Evolutionary conservation across 768 basidiomycete genomes (phyloP).

Genomic region (Lepiota venenata): DNA sequence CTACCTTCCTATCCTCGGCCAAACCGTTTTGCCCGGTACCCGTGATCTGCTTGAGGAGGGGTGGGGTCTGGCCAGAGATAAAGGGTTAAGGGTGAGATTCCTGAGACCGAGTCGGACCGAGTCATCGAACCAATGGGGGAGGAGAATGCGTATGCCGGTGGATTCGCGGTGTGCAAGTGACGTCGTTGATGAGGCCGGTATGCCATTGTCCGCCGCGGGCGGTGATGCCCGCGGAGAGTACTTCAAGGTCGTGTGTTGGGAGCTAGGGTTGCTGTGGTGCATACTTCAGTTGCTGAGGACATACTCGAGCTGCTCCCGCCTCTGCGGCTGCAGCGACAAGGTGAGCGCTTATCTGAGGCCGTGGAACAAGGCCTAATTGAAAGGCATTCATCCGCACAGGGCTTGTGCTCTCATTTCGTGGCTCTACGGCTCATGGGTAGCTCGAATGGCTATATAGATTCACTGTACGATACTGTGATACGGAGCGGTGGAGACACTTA

Average conservation of each 20-base stretch:
- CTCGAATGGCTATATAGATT: too few relatives aligned
- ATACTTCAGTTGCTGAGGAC: constrained; percentile 56
- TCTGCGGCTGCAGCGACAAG: constrained; percentile 38
- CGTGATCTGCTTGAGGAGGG: constrained; percentile 31
- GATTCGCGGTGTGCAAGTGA: constrained; percentile 69
- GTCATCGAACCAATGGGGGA: constrained; percentile 94
- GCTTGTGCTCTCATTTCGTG: neutral
- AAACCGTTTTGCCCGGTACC: constrained; percentile 15
- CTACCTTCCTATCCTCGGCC: constrained; percentile 20
- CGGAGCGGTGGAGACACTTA: too few relatives aligned
- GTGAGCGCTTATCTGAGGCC: constrained; percentile 47
- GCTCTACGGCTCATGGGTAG: too few relatives aligned
- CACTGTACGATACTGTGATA: too few relatives aligned
- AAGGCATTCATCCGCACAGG: neutral
- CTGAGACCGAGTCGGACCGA: constrained; percentile 53
- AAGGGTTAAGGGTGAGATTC: constrained; percentile 48
- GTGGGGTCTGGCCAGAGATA: constrained; percentile 72
- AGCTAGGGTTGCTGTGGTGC: constrained; percentile 37
- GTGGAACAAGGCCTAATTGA: constrained; percentile 28
- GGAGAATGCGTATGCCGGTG: constrained; percentile 63
- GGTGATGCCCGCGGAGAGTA: constrained; percentile 67
- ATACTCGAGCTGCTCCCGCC: constrained; percentile 40
- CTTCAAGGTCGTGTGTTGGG: constrained; percentile 61
- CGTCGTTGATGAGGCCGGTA: constrained; percentile 71
- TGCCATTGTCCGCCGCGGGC: constrained; percentile 85